These are phyloP conservation scores for Capronia epimyces DNA, from an alignment of 2,329 filamentous ascomycete species.

Conservation along the genomic window DNA sequence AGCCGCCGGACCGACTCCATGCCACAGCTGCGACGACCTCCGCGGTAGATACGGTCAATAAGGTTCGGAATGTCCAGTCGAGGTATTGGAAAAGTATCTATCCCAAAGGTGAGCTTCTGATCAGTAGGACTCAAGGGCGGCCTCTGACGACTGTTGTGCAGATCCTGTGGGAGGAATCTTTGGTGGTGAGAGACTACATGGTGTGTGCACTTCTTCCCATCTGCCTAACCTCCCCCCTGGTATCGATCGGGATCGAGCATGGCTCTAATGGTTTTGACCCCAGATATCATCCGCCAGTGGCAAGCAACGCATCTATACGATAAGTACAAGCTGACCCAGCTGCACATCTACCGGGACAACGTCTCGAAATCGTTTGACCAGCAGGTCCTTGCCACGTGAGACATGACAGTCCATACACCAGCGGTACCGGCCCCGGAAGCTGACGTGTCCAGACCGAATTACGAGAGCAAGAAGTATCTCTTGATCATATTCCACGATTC, in stretches of 20 bases:
- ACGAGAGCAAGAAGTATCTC: conserved; percentile 61
- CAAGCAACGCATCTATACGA: conserved; percentile 67
- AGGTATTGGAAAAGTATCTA: conserved; percentile 84
- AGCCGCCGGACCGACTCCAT: conserved; percentile 65
- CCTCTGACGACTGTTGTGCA: not conserved
- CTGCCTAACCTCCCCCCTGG: not conserved
- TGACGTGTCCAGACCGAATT: conserved; percentile 49
- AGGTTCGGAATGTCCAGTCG: conserved; percentile 56
- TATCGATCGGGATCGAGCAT: not conserved
- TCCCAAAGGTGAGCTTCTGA: conserved; percentile 47
- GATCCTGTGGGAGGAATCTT: conserved; percentile 48
- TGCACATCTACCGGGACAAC: conserved; percentile 70
- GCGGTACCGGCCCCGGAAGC: not conserved
- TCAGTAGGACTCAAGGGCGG: not conserved
- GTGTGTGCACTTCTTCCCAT: conserved; percentile 31
- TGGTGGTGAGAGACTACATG: conserved; percentile 61
- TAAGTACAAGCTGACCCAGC: conserved; percentile 69
- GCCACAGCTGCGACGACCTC: conserved; percentile 45
- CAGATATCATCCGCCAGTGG: conserved; percentile 69
- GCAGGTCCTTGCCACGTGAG: conserved; percentile 73
- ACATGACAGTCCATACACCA: not conserved
- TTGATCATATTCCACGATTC: conserved; percentile 80
- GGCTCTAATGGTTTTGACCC: not conserved
- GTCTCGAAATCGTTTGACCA: conserved; percentile 76
- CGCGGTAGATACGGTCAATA: conserved; percentile 53